Evolutionary conservation across 2,329 filamentous ascomycete genomes (phyloP), one percentile per base, ranked within the genome.

Genomic region (Arthrocladium fulminans): DNA sequence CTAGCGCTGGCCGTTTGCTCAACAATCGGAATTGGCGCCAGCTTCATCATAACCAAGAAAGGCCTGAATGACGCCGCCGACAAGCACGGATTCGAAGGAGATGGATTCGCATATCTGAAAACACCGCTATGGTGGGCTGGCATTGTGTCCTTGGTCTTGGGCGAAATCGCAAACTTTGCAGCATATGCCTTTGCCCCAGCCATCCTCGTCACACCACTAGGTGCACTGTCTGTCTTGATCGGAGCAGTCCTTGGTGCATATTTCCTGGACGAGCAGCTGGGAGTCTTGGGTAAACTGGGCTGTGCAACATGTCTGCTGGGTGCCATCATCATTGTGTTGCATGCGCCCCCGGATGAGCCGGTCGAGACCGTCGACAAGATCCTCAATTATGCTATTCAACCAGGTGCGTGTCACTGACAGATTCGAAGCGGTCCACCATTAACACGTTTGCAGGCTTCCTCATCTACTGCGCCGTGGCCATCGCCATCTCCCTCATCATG

Each of bases 41-140:
- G 89, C 77, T 98, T 98, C 68, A 90, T 98, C 59, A 96, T 98
- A 62, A 98, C 94, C 41, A 98, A 98, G 73, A 97, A 96, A 84
- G 90, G 90, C 57, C 77, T 98, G 59, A 88, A 89, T 67, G 86
- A 95, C 67, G 87, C 88, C 55, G 87, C 86, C 63, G 84, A 94
- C 68, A 79, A 81, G 60, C 89, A 96, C 71, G 94, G 92, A 41
- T 98, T 97, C 64, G 88, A 96, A 65, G 92, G 94, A 59, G 92
- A 97, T 60, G 92, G 92, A 50, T 98, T 86, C 67, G 83, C 88
- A 63, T 98, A 98, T 68, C 69, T 98, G 50, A 86, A 83, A 65
- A 97, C 86, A 65, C 89, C 90, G n/a, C 75, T 90, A 60, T 98
- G 92, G 92, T 98, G 92, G 92, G 86, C 80, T 50, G 92, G 92